phyloP scores from a whole-genome alignment of 1,284 basidiomycete genomes.

The Leccinum subatratum region DNA sequence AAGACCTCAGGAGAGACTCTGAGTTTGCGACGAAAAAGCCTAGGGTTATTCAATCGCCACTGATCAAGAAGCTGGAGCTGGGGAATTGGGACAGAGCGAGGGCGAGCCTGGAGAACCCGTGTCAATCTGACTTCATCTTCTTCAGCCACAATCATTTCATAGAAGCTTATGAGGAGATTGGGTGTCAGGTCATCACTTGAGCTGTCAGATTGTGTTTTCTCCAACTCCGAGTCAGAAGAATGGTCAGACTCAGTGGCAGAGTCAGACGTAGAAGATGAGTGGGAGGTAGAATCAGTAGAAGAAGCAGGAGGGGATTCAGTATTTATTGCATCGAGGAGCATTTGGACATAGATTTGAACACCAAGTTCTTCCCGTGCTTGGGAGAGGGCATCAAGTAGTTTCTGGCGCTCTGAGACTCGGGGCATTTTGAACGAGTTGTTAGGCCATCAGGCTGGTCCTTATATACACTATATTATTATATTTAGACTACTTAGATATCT shows the following conservation, averaged over 20 bases:
- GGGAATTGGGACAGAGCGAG: background rate
- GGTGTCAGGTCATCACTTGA: background rate
- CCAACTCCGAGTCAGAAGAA: background rate
- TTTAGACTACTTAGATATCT: background rate
- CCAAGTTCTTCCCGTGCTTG: background rate
- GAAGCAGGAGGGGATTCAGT: background rate
- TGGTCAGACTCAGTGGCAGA: background rate
- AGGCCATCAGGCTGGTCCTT: background rate
- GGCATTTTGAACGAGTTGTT: background rate
- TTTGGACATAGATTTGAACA: background rate
- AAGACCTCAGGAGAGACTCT: constrained; percentile 27
- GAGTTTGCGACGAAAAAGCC: constrained; percentile 26
- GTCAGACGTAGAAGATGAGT: background rate
- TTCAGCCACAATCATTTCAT: background rate
- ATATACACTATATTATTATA: background rate
- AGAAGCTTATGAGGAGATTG: background rate
- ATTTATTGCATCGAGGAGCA: constrained; percentile 3
- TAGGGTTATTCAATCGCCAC: constrained; percentile 13
- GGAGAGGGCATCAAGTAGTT: constrained; percentile 1
- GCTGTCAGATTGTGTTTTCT: background rate
- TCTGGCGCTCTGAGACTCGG: background rate
- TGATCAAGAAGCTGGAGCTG: constrained; percentile 16
- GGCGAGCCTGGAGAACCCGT: background rate
- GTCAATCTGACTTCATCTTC: constrained; percentile 8
- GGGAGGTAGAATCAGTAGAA: background rate